Evolutionary conservation across 495 filamentous ascomycete genomes (phyloP), one percentile per base, ranked within the genome.

Genomic region (Cercophora samala): DNA sequence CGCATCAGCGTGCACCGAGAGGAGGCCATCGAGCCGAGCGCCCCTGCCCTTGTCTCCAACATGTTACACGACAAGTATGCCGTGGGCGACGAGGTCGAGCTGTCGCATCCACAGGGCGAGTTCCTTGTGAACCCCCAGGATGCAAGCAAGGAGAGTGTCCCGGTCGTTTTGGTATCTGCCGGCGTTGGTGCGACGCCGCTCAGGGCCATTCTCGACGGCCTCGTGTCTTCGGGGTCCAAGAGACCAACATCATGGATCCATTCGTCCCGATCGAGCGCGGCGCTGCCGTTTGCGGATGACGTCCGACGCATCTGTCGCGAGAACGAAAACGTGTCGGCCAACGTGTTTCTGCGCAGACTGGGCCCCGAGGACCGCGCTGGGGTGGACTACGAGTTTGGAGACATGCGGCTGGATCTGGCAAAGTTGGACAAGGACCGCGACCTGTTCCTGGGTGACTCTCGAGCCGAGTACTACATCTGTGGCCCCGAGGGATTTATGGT

Each of bases 1-100:
- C 84, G 89, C 62, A 87, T 92, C 76, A 88, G 83, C 65, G 85
- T 93, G 59, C 91, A 91, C 82, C 80, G 77, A 65, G 89, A 93
- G 64, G 71, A 75, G 0, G 86, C 83, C 9, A 65, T 82, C 19
- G 71, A 81, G 19, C 70, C 80, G 21, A 68, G 64, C 64, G 26
- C 81, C 67, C 83, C 86, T 0, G 90, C 89, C 8, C 82, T 88
- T 68, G 81, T 93, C 18, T 91, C 88, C 24, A 91, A 91, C 70
- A 73, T 89, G 60, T 79, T 93, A 15, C 90, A 92, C 75, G 84
- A 83, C 65, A 70, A 77, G 25, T 83, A 83, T 74, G 73, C 80
- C 11, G 84, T 83, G 26, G 90, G 90, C 65, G 87, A 89, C 71
- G 76, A 78, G 29, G 72, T 92, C 23, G 80, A 88, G 72, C 76